phyloP scores from a whole-genome alignment of 1,284 basidiomycete species.

The Mycosarcoma maydis region DNA sequence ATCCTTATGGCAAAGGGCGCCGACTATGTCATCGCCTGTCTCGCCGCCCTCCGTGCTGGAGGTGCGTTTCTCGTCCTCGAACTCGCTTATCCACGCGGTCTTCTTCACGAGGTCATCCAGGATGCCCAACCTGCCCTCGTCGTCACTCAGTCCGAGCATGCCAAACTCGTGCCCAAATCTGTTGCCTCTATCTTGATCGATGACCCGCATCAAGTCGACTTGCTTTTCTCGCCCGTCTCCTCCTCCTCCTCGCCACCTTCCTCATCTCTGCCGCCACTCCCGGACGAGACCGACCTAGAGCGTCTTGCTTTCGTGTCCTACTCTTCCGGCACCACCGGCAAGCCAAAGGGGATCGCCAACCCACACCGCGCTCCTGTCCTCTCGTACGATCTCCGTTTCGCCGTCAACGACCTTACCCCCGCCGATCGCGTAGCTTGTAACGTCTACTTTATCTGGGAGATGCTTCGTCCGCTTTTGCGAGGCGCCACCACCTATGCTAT shows the following conservation, averaged over 20 bases:
- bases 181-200: slow-evolving; percentile 42
- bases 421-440: slow-evolving; percentile 65
- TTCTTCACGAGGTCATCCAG: slow-evolving; percentile 62
- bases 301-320: slow-evolving; percentile 65
- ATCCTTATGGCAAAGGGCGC: slow-evolving; percentile 61
- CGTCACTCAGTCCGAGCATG: slow-evolving; percentile 59
- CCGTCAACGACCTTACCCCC: slow-evolving; percentile 54
- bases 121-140: slow-evolving; percentile 63
- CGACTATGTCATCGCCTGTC: slow-evolving; percentile 64
- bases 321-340: slow-evolving; percentile 65
- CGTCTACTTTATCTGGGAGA: slow-evolving; percentile 67
- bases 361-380: slow-evolving; percentile 62
- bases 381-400: slow-evolving; percentile 64
- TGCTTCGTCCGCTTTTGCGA: slow-evolving; percentile 62
- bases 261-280: slow-evolving; percentile 24
- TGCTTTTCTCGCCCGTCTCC: slow-evolving; percentile 7
- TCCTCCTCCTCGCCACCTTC: background rate
- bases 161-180: slow-evolving; percentile 38
- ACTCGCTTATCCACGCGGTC: slow-evolving; percentile 62
- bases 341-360: slow-evolving; percentile 66
- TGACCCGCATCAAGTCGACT: slow-evolving; percentile 3
- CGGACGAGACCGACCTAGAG: slow-evolving; percentile 56
- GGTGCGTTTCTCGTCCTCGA: slow-evolving; percentile 67
- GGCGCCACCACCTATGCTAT: slow-evolving; percentile 64
- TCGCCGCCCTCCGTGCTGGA: slow-evolving; percentile 64